A percentile compares a stretch with the other conserved stretches of the same genome.
Conservation (phyloP, 208 protist genomes). For the Acanthamoeba pearcei region DNA sequence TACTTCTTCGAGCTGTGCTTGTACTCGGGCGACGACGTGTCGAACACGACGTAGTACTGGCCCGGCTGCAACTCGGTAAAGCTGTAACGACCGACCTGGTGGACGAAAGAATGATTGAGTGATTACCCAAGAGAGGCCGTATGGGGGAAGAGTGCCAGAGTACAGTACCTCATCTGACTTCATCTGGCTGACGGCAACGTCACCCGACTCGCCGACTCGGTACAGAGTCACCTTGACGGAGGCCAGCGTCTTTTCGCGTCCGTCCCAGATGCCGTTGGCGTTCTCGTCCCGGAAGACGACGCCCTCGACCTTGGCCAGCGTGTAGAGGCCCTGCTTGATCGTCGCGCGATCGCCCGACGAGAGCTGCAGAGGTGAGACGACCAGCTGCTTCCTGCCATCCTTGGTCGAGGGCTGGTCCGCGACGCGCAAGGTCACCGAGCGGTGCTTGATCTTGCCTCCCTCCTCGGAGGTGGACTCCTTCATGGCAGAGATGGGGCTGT, state of each 20-base stretch:
- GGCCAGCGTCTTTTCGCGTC: background rate
- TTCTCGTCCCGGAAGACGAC: conserved; percentile 61
- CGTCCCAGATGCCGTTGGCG: conserved; percentile 53
- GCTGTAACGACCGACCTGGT: conserved; percentile 45
- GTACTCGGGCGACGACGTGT: conserved; percentile 58
- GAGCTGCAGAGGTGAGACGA: conserved; percentile 8
- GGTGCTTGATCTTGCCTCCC: conserved; percentile 5
- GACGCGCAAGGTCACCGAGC: background rate
- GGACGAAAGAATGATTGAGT: background rate
- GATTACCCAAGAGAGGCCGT: background rate
- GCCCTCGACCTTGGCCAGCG: conserved; percentile 58
- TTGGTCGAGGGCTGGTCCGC: background rate
- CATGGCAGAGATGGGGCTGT: conserved; percentile 20
- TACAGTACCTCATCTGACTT: conserved; percentile 28
- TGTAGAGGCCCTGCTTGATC: conserved; percentile 46
- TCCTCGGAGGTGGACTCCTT: background rate
- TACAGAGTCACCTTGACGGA: conserved; percentile 51
- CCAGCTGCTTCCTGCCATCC: conserved; percentile 47
- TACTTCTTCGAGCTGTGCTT: conserved; percentile 67
- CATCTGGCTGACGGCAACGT: conserved; percentile 41
- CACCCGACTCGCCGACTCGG: background rate
- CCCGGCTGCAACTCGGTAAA: conserved; percentile 60
- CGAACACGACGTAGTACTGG: conserved; percentile 68
- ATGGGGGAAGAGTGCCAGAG: background rate
- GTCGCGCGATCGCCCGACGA: conserved; percentile 23